Base-by-base conservation (phyloP, 2,329 filamentous ascomycete genomes). In the Bipolaris cookei region DNA sequence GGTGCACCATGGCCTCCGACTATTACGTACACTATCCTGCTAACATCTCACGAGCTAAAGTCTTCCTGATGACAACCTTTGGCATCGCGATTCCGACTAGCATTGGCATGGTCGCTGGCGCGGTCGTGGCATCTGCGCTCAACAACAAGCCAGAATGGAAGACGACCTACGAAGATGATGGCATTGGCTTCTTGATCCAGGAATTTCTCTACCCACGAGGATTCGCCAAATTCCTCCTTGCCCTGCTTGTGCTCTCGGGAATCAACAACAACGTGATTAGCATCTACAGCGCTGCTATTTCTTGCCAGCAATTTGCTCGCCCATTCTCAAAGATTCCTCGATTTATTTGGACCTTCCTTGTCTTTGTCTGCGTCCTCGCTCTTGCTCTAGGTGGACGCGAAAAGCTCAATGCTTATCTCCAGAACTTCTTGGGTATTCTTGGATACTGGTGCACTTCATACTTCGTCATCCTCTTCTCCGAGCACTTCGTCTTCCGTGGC, bases 261-360 rank as follows among this genome's bases (percentile, higher is more conserved):
- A 76, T 81, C 60, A 79, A 77, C 56, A 79, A 79, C 62, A 79
- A 80, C 66, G 78, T 78, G 59, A 78, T 79, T 1, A 79, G 78
- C 65, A 79, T 80, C 73, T 92, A 82, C 68, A 77, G 72, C 46
- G 76, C 76, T 20, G 79, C 78, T 3, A 72, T 82, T 13, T 77
- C 76, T 23, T 76, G 80, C 60, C 79, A 81, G 69, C 77, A 81
- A 63, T 79, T 83, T 62, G 77, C 79, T 25, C 76, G 79, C 52
- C 78, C 78, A 30, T 78, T 79, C 37, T 79, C 81, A 16, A 82
- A 80, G 13, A 80, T 84, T 38, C 84, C 81, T 23, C 82, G 80
- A 42, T 78, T 81, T 59, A 73, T 82, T 62, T 82, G 80, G 80
- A 78, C 78, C 6, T 54, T 81, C 30, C 39, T 79, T 2, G 77